A percentile compares a stretch with the other conserved stretches of the same genome.
Conservation (phyloP, 2,329 filamentous ascomycete species). For the Colletotrichum phormii region DNA sequence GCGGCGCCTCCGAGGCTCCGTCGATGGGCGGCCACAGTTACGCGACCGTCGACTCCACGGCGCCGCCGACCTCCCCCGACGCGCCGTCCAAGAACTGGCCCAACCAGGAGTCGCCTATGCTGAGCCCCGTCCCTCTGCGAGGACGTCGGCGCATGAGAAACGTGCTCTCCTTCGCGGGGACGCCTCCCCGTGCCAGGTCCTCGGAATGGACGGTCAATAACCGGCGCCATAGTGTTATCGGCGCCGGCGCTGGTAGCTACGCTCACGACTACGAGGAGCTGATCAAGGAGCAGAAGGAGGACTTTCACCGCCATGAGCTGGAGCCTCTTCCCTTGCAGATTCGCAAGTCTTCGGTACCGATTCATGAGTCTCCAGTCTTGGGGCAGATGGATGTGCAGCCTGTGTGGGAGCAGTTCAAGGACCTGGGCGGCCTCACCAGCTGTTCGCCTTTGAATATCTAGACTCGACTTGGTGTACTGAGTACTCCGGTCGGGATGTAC, state of each 20-base stretch:
- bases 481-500: too few species aligned
- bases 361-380: slow-evolving; percentile 8
- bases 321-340: slow-evolving; percentile 38
- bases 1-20: slow-evolving; percentile 39
- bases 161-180: slow-evolving; percentile 22
- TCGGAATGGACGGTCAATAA: not conserved
- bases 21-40: slow-evolving; percentile 44
- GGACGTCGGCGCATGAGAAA: slow-evolving; percentile 43
- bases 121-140: slow-evolving; percentile 40
- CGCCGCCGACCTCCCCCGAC: slow-evolving; percentile 40
- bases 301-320: slow-evolving; percentile 29
- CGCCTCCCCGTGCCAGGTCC: slow-evolving; percentile 4
- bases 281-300: slow-evolving; percentile 38
- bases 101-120: slow-evolving; percentile 24
- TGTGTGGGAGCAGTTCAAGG: slow-evolving; percentile 60
- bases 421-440: slow-evolving; percentile 56
- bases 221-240: slow-evolving; percentile 20
- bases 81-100: slow-evolving; percentile 33
- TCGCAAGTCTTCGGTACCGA: slow-evolving; percentile 34
- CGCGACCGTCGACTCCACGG: slow-evolving; percentile 42
- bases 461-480: not conserved
- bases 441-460: slow-evolving; percentile 21
- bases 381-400: slow-evolving; percentile 41
- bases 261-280: slow-evolving; percentile 42
- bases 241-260: slow-evolving; percentile 34